These are phyloP conservation scores for Nitzschia putrida DNA, from an alignment of 108 stramenopile genomes.

Conservation along the genomic window DNA sequence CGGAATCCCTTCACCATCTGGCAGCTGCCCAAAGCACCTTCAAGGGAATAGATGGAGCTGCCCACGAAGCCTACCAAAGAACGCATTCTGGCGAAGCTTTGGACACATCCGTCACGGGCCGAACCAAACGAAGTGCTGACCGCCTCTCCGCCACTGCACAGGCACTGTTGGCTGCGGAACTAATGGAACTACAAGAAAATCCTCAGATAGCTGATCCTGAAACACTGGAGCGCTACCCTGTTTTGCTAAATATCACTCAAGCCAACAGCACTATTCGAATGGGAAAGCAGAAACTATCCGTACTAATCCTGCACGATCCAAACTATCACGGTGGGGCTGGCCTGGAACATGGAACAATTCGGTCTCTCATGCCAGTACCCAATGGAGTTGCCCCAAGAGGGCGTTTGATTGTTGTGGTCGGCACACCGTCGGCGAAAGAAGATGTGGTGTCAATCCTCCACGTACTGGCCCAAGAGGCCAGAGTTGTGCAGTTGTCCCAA, in stretches of 20 bases:
- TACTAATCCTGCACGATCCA: slow-evolving; percentile 73
- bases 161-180: slow-evolving; percentile 70
- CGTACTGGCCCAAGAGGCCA: slow-evolving; percentile 25
- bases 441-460: slow-evolving; percentile 21
- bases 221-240: slow-evolving; percentile 44
- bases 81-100: slow-evolving; percentile 47
- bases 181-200: slow-evolving; percentile 58
- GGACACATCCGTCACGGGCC: slow-evolving; percentile 61
- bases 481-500: slow-evolving; percentile 30
- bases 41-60: slow-evolving; percentile 78
- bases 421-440: slow-evolving; percentile 19
- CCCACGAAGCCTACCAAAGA: slow-evolving; percentile 83
- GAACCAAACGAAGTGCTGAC: slow-evolving; percentile 73
- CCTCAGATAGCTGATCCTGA: slow-evolving; percentile 18
- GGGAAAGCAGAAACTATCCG: slow-evolving; percentile 33
- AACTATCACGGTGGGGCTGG: slow-evolving; percentile 74
- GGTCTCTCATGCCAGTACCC: slow-evolving; percentile 7
- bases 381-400: slow-evolving; percentile 21
- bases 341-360: slow-evolving; percentile 64
- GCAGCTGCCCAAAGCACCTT: slow-evolving; percentile 63
- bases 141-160: slow-evolving; percentile 69
- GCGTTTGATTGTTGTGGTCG: slow-evolving; percentile 61
- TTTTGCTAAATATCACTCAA: slow-evolving; percentile 47
- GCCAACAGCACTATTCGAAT: slow-evolving; percentile 1
- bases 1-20: slow-evolving; percentile 53